Evolutionary conservation across 2,329 filamentous ascomycete genomes (phyloP).

Genomic region (Ascochyta clinopodiicola): DNA sequence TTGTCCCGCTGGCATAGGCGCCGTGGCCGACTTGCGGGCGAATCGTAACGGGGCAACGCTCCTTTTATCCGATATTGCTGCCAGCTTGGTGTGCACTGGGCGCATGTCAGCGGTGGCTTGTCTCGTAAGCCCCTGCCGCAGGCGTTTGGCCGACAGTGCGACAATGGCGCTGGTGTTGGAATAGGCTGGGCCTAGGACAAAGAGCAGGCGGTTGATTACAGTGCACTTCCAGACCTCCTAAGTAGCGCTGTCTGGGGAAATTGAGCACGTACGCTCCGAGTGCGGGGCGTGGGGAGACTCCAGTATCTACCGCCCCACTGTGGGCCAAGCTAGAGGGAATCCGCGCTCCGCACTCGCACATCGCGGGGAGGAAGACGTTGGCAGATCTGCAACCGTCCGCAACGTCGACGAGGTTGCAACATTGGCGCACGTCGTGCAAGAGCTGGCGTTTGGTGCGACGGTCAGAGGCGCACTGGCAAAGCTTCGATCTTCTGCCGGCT

Average conservation of each 20-base stretch:
- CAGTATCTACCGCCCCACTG: conserved; percentile 6
- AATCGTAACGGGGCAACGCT: conserved; percentile 32
- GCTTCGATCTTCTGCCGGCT: conserved; percentile 33
- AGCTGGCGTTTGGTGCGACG: conserved; percentile 6
- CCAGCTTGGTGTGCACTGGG: conserved; percentile 7
- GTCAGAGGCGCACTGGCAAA: conserved; percentile 27
- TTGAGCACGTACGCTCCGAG: conserved; percentile 7
- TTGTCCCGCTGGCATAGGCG: conserved; percentile 24
- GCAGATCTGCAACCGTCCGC: conserved; percentile 12
- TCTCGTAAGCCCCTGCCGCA: conserved; percentile 12
- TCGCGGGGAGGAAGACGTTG: conserved; percentile 13
- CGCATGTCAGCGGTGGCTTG: conserved; percentile 27
- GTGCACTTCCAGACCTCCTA: background rate
- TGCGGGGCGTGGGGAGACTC: conserved; percentile 2
- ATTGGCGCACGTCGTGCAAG: conserved; percentile 10
- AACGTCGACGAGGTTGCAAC: background rate
- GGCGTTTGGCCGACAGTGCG: background rate
- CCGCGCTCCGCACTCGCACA: conserved; percentile 11
- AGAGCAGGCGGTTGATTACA: conserved; percentile 2
- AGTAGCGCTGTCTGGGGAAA: conserved; percentile 8
- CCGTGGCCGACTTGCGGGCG: conserved; percentile 26
- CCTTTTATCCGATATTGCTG: conserved; percentile 41
- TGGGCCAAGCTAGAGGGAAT: conserved; percentile 15
- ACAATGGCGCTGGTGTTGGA: conserved; percentile 1
- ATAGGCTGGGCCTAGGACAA: background rate